Evolutionary conservation across 1,139 yeast species (phyloP), one percentile per base, ranked within the genome.

Genomic region (Ogataea hybrid): DNA sequence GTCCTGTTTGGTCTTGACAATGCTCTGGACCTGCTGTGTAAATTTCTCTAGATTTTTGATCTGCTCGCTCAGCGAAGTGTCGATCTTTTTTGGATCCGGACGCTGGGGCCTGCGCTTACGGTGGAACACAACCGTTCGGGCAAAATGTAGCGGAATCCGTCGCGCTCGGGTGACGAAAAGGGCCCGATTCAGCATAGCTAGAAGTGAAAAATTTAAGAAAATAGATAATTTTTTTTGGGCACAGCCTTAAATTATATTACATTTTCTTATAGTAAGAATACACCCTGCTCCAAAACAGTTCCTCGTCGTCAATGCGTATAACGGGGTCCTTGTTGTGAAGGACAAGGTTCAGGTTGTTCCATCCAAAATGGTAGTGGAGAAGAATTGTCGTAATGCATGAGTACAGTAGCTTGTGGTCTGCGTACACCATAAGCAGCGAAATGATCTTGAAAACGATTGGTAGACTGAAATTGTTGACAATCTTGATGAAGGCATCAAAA

Each of bases 291-390:
- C 67, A 64, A 43, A 68, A 67, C 40, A 57, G 54, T 27, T 58
- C 61, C 6, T 52, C 56, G 36, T 64, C 64, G 25, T 46, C 53
- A 27, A 62, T 52, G 23, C 38, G 48, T 33, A 50, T 47, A 35
- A 38, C 42, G 33, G 23, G 45, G 34, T 42, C 49, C 37, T 30
- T 15, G 36, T 42, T 39, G 32, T 42, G 43, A 14, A 54, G 39
- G 2, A 58, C 43, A 29, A 57, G 44, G 30, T 59, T 62, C 15
- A 74, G 53, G 49, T 65, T 69, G 38, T 63, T 65, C 61, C 74
- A 75, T 0, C 80, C 80, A 56, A 69, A 73, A 56, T 75, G 79
- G 53, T 71, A 68, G 45, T 72, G 70, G 34, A 68, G 57, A 22
- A 72, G 50, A 3, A 73, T 57, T 23, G 68, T 66, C 25, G 69